These are phyloP conservation scores for Penicillium capsulatum DNA, from an alignment of 2,329 filamentous ascomycete species.

Conservation along the genomic window DNA sequence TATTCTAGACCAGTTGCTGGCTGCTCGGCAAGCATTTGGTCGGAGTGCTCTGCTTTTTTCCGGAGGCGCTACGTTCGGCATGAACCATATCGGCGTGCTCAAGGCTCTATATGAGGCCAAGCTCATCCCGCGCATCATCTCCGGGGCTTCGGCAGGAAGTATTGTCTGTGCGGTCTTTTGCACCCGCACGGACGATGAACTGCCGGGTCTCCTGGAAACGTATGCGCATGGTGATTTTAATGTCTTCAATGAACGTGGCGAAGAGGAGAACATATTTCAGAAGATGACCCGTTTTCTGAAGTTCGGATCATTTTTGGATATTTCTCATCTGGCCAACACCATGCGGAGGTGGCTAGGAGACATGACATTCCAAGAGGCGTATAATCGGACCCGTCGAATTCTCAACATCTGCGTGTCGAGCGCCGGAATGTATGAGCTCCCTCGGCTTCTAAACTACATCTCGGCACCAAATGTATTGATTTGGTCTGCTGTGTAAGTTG, in stretches of 20 bases:
- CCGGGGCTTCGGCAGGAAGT: slow-evolving; percentile 79
- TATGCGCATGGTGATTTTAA: slow-evolving; percentile 77
- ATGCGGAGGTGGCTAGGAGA: slow-evolving; percentile 79
- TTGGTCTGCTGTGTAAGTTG: slow-evolving; percentile 77
- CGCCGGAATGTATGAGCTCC: slow-evolving; percentile 80
- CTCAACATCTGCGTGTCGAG: slow-evolving; percentile 93
- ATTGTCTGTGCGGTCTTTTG: slow-evolving; percentile 81
- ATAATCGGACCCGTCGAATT: slow-evolving; percentile 87
- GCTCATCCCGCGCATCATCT: slow-evolving; percentile 79
- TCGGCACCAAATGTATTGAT: slow-evolving; percentile 93
- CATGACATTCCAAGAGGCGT: slow-evolving; percentile 91
- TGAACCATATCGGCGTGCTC: slow-evolving; percentile 85
- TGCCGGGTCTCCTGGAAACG: slow-evolving; percentile 62
- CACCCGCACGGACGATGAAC: slow-evolving; percentile 71
- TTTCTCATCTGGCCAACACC: slow-evolving; percentile 71
- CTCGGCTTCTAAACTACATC: slow-evolving; percentile 82
- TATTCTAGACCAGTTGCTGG: slow-evolving; percentile 65
- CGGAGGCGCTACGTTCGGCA: slow-evolving; percentile 83
- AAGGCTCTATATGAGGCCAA: slow-evolving; percentile 72
- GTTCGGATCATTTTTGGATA: slow-evolving; percentile 81
- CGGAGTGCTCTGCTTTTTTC: slow-evolving; percentile 77
- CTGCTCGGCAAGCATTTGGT: slow-evolving; percentile 75
- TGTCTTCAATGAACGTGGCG: slow-evolving; percentile 66
- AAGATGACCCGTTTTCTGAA: slow-evolving; percentile 71
- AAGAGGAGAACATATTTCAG: slow-evolving; percentile 60